phyloP scores from a whole-genome alignment of 371 early-diverging fungal genomes.

The Mortierella sp. region DNA sequence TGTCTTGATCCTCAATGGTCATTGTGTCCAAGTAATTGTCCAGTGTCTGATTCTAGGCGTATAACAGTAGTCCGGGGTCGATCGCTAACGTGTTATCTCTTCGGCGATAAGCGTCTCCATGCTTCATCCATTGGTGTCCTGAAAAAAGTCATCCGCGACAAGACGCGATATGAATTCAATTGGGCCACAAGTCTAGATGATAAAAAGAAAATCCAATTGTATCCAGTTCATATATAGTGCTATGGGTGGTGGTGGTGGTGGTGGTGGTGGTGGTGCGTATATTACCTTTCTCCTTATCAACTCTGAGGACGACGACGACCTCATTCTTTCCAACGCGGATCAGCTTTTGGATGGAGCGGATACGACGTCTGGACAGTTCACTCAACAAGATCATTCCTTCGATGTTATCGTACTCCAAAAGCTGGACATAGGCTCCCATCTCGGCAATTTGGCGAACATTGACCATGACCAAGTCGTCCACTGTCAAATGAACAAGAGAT shows the following conservation, averaged over 20 bases:
- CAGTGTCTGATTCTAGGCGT: neutral
- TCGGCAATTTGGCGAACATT: conserved; percentile 98
- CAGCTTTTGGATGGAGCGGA: conserved; percentile 97
- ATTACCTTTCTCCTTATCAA: conserved; percentile 98
- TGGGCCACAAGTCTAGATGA: neutral
- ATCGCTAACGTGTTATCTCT: neutral
- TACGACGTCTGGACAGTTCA: conserved; percentile 97
- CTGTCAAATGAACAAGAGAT: conserved; percentile 38
- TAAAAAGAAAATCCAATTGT: no score
- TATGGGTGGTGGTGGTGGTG: neutral
- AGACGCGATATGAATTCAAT: neutral
- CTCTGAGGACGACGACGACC: conserved; percentile 97
- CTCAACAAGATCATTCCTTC: conserved; percentile 98
- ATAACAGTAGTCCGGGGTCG: neutral
- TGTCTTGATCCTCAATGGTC: neutral
- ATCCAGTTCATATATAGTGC: neutral
- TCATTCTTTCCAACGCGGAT: conserved; percentile 98
- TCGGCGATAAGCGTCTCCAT: neutral
- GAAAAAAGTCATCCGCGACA: neutral
- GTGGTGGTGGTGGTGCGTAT: no score
- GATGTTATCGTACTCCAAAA: conserved; percentile 92
- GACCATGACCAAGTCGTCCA: conserved; percentile 99
- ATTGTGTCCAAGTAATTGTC: neutral
- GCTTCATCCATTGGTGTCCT: neutral
- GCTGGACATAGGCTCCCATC: conserved; percentile 97